These are phyloP conservation scores for Rhododendron henanense DNA, from an alignment of 148 eudicot genomes.

Conservation along the genomic window DNA sequence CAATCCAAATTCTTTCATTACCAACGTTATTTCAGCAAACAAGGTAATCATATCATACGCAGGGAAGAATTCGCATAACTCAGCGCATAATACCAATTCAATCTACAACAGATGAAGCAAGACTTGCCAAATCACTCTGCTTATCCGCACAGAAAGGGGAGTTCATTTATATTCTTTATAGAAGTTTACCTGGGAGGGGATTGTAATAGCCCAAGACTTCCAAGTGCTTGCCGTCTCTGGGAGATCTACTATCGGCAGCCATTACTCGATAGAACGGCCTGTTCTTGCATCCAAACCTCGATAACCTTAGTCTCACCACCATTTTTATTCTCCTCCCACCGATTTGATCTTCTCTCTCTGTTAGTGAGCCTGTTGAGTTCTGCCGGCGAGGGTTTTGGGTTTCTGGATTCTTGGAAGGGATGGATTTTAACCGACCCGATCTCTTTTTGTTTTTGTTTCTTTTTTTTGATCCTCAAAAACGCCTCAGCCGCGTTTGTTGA, in stretches of 20 bases:
- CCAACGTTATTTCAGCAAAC: not conserved
- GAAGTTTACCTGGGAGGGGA: conserved; percentile 77
- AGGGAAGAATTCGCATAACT: not conserved
- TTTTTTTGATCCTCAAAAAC: too few relatives aligned
- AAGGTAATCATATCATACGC: not conserved
- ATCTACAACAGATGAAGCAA: not conserved
- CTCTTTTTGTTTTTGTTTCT: too few relatives aligned
- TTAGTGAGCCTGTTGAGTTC: not conserved
- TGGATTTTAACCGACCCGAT: too few relatives aligned
- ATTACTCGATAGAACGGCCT: conserved; percentile 81
- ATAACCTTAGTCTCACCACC: conserved; percentile 76
- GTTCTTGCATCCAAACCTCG: conserved; percentile 81
- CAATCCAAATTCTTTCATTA: not conserved
- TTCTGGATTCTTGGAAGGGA: not conserved
- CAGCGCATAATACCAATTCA: not conserved
- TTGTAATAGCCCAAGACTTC: conserved; percentile 91
- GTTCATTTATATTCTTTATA: not conserved
- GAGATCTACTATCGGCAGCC: conserved; percentile 90
- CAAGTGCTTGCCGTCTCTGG: conserved; percentile 93
- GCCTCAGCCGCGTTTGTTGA: too few relatives aligned
- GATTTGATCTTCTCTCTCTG: not conserved
- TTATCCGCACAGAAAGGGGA: not conserved
- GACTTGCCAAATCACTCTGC: not conserved
- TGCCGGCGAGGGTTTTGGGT: not conserved
- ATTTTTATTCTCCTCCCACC: conserved; percentile 22